Evolutionary conservation across 2,329 filamentous ascomycete species (phyloP), one percentile per base, ranked within the genome.

Genomic region (Sclerotinia sclerotiorum): DNA sequence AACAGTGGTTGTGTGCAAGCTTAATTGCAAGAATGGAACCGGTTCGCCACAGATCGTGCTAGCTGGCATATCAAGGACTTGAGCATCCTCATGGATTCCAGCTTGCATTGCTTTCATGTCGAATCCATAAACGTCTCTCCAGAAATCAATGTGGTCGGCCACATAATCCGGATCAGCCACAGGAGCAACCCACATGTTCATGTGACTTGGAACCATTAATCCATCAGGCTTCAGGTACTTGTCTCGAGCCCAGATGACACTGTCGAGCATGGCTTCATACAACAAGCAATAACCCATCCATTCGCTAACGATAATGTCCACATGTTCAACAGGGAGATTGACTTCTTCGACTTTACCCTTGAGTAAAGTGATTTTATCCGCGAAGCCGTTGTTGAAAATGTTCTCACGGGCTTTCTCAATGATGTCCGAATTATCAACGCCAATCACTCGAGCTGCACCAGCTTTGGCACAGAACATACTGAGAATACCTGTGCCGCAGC

Each of bases 261-360:
- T 96, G 72, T 95, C 93, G 39, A 98, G 87, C 94, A 98, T 98
- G 68, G 93, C 93, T 80, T 98, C 94, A 79, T 96, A 98, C 7
- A 97, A 85, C 24, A 97, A 85, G 72, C 90, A 92, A 78, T 98
- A 98, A 42, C 94, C 94, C 94, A 98, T 98, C 94, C 94, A 98
- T 79, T 98, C 94, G 69, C 92, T 96, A 70, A 98, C 90, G 77
- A 98, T 97, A 76, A 98, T 90, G 80, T 98, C 94, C 57, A 97
- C 94, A 76, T 94, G 83, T 66, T 88, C 83, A 10, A 94, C 89
- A 1, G 91, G 93, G 29, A 93, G 84, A 68, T 81, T 84, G 67
- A 97, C 91, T 73, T 97, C 93, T 79, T 98, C 94, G 70, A 97
- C 91, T 76, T 92, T 92, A 49, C 94, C 94, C 72, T 89, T 87